These are phyloP conservation scores for Cyclanthera cordifolia DNA, from an alignment of 306 rosid species.

Conservation along the genomic window DNA sequence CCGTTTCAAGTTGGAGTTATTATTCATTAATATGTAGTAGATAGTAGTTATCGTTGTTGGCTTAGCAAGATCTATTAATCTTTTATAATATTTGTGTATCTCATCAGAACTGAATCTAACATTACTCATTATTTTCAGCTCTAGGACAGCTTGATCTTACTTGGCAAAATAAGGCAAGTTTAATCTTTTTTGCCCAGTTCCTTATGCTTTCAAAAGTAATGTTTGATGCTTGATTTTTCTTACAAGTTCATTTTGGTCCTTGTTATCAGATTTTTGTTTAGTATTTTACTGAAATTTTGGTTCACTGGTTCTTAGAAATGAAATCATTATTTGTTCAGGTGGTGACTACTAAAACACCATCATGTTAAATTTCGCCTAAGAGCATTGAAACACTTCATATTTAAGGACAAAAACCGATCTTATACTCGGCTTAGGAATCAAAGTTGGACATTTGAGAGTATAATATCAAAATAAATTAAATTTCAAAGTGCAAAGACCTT, in stretches of 20 bases:
- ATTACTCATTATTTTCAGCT: conserved; percentile 42
- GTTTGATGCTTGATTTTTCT: neutral
- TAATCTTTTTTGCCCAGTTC: neutral
- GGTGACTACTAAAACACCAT: neutral
- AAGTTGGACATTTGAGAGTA: neutral
- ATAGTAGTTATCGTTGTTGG: neutral
- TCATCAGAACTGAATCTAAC: conserved; percentile 5
- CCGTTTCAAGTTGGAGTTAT: neutral
- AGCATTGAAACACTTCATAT: neutral
- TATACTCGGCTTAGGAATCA: neutral
- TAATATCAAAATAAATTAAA: neutral
- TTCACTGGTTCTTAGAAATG: neutral
- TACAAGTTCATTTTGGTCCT: neutral
- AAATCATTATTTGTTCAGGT: neutral
- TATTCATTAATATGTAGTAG: neutral
- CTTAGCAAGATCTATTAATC: neutral
- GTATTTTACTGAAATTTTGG: neutral
- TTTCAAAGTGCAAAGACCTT: neutral
- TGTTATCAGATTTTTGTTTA: neutral
- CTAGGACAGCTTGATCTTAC: conserved; percentile 25
- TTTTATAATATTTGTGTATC: neutral
- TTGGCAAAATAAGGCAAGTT: conserved; percentile 56
- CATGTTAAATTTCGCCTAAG: neutral
- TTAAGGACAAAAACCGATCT: neutral
- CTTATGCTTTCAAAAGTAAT: neutral